Base-by-base conservation (phyloP, 2,329 filamentous ascomycete genomes). In the Clarireedia homoeocarpa region DNA sequence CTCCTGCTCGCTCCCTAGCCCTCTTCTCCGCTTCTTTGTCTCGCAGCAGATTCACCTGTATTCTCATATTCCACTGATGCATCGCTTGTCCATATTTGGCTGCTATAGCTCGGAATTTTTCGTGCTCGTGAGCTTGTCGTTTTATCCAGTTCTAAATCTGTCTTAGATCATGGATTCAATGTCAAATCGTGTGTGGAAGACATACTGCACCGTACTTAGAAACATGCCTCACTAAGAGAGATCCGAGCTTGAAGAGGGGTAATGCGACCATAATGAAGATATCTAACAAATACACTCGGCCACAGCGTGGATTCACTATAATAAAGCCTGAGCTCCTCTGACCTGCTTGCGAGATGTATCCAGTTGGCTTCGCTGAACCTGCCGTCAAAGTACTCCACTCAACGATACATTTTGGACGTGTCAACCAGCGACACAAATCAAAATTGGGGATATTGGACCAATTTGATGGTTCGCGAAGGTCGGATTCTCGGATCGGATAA, bases 191-290 rank as follows among this genome's bases (percentile, higher is more conserved):
- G 14, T 23, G 12, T 17, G 30, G 17, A 34, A 53, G 24, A 72
- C 81, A 63, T 78, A 86, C 83, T 55, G 83, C 83, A 66, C 83
- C 83, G 75, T 86, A 86, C 71, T 86, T 86, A 55, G 83, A 86
- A 53, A 86, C 71, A 67, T 86, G 83, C 63, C 81, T 78, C 66
- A 86, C 74, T 62, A 86, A 83, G 48, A 86, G 75, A 55, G 82
- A 71, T 23, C 78, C 83, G 62, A 86, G 80, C 72, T 86, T 86
- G 72, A 86, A 86, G 17, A 86, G 73, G 20, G 83, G 83, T 40
- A 86, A 74, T 55, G 82, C 77, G 46, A 86, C 83, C 83, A 86
- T 86, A 39, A 23, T 64, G 60, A 55, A 23, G 20, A 38, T 2
- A 10, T 48, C 34, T 23, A 6, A 26, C 20, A 12, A 24, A 44